A percentile compares a stretch with the other conserved stretches of the same genome.
These are phyloP conservation scores for Tetrahymena borealis DNA, from an alignment of 73 alveolate species.

Conservation along the genomic window DNA sequence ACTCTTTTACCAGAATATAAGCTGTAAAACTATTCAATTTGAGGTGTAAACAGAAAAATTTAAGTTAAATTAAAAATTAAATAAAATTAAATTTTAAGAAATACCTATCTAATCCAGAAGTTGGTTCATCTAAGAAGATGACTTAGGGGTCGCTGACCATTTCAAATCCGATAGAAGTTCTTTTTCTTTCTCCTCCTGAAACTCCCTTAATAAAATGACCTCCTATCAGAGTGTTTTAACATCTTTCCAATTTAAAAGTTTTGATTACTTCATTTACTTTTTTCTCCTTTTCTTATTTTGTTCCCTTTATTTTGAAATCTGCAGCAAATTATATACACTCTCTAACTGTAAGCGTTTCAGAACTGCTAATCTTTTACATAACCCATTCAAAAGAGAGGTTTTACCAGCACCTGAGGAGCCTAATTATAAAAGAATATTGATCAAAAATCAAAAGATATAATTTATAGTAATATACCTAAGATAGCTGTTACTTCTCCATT, in stretches of 20 bases:
- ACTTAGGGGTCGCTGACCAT: conserved; percentile 55
- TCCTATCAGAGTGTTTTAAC: conserved; percentile 58
- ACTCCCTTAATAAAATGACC: conserved; percentile 53
- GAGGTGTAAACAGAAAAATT: too few species aligned
- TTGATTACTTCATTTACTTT: conserved; percentile 42
- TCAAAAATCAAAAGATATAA: too few species aligned
- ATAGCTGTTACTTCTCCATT: conserved; percentile 10
- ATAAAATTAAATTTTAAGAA: too few species aligned
- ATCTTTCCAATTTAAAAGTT: conserved; percentile 19
- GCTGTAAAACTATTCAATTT: conserved; percentile 36
- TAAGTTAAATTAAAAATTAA: too few species aligned
- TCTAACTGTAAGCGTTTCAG: conserved; percentile 54
- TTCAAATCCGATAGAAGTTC: conserved; percentile 64
- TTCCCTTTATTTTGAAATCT: conserved; percentile 29
- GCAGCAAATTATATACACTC: conserved; percentile 59
- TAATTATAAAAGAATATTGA: too few species aligned
- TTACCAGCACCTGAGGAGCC: conserved; percentile 65
- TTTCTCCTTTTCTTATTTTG: conserved; percentile 15
- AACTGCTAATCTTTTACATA: neutral
- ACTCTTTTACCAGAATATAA: conserved; percentile 31
- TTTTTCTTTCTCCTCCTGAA: conserved; percentile 69
- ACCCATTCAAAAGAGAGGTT: conserved; percentile 52
- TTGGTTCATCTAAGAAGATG: conserved; percentile 65
- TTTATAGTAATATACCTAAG: neutral
- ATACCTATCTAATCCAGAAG: conserved; percentile 59